Evolutionary conservation across 306 rosid genomes (phyloP).

Genomic region (Fagus crenata): DNA sequence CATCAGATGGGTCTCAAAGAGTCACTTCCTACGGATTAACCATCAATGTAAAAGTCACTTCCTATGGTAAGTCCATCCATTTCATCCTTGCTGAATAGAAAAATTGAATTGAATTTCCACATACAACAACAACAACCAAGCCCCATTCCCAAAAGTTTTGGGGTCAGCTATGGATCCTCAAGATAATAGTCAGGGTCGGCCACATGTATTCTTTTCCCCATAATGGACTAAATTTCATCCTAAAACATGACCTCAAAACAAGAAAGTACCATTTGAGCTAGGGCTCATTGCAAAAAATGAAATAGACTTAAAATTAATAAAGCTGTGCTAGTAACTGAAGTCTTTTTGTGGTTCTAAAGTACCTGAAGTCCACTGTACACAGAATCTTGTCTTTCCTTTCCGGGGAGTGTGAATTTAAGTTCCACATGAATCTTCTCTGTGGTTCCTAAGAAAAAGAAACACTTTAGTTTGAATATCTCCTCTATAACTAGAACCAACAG

Average conservation of each 20-base stretch:
- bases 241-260: neutral
- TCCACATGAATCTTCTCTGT: slow-evolving; percentile 39
- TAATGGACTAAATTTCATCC: neutral
- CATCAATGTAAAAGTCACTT: neutral
- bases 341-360: no score
- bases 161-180: no score
- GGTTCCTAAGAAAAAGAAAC: slow-evolving; percentile 46
- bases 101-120: neutral
- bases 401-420: slow-evolving; percentile 83
- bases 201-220: neutral
- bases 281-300: no score
- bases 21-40: neutral
- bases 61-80: neutral
- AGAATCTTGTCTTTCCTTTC: slow-evolving; percentile 97
- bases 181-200: no score
- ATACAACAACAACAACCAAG: no score
- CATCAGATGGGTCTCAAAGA: neutral
- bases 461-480: neutral
- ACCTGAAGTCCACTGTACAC: slow-evolving; percentile 93
- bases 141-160: no score
- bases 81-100: neutral
- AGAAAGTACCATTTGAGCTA: no score
- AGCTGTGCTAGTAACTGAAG: no score
- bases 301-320: no score
- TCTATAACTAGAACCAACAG: neutral